Conservation (phyloP, 1,284 basidiomycete genomes). For the Volvariella surrecta region DNA sequence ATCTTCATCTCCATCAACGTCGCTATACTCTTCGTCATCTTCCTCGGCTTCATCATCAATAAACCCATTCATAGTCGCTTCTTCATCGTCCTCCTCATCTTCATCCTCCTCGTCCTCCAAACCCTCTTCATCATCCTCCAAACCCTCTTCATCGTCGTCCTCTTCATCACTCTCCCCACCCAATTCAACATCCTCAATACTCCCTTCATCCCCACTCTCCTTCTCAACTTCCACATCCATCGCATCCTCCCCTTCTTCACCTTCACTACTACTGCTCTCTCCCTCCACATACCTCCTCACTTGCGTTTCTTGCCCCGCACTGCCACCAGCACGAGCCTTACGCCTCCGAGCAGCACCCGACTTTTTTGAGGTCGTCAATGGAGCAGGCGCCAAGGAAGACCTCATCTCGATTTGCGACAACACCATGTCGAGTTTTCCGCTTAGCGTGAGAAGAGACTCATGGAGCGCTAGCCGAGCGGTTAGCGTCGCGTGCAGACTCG, state of each 20-base stretch:
- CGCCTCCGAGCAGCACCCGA: constrained; percentile 7
- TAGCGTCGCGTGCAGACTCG: constrained; percentile 79
- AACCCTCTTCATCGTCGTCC: constrained; percentile 41
- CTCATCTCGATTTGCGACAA: constrained; percentile 90
- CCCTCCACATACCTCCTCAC: constrained; percentile 66
- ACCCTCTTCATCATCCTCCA: constrained; percentile 55
- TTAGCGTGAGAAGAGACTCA: constrained; percentile 79
- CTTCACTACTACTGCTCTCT: constrained; percentile 65
- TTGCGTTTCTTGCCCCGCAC: constrained; percentile 24
- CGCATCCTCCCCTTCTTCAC: constrained; percentile 53
- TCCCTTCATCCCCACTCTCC: constrained; percentile 51
- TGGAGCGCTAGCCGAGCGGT: constrained; percentile 77
- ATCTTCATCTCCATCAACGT: constrained; percentile 54
- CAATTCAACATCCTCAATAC: constrained; percentile 61
- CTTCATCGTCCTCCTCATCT: constrained; percentile 54
- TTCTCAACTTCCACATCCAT: constrained; percentile 67
- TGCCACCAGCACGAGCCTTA: constrained; percentile 23
- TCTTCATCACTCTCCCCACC: constrained; percentile 48
- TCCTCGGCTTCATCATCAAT: constrained; percentile 59
- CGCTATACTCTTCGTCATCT: constrained; percentile 53
- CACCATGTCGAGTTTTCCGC: constrained; percentile 88
- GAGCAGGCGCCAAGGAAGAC: constrained; percentile 52
- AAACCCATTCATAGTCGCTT: constrained; percentile 51
- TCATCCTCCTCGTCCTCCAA: constrained; percentile 66
- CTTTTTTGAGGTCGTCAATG: constrained; percentile 24